phyloP scores from a whole-genome alignment of 768 basidiomycete genomes.

The Hypsizygus marmoreus region DNA sequence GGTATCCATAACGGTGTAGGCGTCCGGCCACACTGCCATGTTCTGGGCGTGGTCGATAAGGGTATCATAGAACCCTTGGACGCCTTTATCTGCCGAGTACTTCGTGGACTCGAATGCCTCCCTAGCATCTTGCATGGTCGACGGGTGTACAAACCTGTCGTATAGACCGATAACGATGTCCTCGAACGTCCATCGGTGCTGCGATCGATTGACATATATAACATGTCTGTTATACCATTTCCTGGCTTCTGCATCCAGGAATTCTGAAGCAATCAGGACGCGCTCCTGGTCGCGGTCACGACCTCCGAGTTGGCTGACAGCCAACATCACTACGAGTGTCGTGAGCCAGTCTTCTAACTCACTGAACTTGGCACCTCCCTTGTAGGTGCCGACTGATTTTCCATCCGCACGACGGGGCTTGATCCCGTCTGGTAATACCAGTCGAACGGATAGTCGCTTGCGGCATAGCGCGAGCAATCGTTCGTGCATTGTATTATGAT shows the following conservation, averaged over 20 bases:
- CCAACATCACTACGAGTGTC: neutral
- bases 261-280: neutral
- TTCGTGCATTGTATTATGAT: neutral
- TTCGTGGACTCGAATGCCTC: neutral
- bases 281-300: neutral
- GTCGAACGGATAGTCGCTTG: neutral
- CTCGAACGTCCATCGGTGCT: neutral
- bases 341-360: conserved; percentile 1
- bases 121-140: neutral
- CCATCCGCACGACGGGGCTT: neutral
- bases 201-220: neutral
- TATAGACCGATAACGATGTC: neutral
- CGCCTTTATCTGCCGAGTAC: neutral
- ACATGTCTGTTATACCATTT: neutral
- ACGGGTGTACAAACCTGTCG: neutral
- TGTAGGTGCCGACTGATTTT: neutral
- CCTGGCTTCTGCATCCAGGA: neutral
- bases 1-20: conserved; percentile 7
- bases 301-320: neutral
- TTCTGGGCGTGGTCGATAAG: conserved; percentile 4
- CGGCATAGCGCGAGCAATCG: neutral
- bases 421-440: neutral
- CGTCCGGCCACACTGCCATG: conserved; percentile 12
- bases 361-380: neutral
- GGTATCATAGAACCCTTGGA: conserved; percentile 11